Percentiles rank a stretch among this genome's conserved stretches.
These are phyloP conservation scores for Plasmodium gallinaceum DNA, from an alignment of 169 alveolate genomes.

Conservation along the genomic window DNA sequence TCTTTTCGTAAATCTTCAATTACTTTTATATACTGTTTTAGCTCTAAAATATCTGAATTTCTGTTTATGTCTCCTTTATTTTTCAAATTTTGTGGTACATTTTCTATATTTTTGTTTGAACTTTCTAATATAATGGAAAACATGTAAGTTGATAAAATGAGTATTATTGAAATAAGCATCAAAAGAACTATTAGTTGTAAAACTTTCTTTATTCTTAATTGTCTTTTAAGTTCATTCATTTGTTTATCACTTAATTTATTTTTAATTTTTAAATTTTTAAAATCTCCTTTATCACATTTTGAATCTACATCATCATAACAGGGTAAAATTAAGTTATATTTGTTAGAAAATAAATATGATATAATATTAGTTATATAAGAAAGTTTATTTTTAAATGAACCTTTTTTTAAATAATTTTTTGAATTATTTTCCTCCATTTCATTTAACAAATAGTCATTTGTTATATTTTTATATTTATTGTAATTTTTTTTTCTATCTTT, in stretches of 20 bases:
- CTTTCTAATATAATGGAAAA: constrained; percentile 56
- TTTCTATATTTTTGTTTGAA: constrained; percentile 41
- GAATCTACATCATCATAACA: constrained; percentile 27
- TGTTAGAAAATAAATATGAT: constrained; percentile 35
- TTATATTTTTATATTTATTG: constrained; percentile 27
- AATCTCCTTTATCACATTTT: constrained; percentile 16
- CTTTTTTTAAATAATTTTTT: neutral
- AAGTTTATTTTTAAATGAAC: neutral
- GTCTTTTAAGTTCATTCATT: constrained; percentile 48
- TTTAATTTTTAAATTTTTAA: constrained; percentile 10
- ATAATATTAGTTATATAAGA: constrained; percentile 8
- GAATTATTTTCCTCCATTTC: neutral
- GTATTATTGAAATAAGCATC: constrained; percentile 20
- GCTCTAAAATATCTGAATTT: constrained; percentile 17
- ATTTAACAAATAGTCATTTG: constrained; percentile 21
- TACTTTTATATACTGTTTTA: constrained; percentile 52
- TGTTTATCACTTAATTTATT: constrained; percentile 39
- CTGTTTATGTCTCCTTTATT: constrained; percentile 21
- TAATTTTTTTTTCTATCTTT: constrained; percentile 44
- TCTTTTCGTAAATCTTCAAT: constrained; percentile 69
- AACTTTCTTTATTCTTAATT: constrained; percentile 25
- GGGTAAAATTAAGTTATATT: constrained; percentile 49
- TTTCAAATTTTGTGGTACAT: neutral
- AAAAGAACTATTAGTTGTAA: constrained; percentile 32
- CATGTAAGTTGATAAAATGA: constrained; percentile 30